Evolutionary conservation across 2,329 filamentous ascomycete species (phyloP).

Genomic region (Clonostachys rosea): DNA sequence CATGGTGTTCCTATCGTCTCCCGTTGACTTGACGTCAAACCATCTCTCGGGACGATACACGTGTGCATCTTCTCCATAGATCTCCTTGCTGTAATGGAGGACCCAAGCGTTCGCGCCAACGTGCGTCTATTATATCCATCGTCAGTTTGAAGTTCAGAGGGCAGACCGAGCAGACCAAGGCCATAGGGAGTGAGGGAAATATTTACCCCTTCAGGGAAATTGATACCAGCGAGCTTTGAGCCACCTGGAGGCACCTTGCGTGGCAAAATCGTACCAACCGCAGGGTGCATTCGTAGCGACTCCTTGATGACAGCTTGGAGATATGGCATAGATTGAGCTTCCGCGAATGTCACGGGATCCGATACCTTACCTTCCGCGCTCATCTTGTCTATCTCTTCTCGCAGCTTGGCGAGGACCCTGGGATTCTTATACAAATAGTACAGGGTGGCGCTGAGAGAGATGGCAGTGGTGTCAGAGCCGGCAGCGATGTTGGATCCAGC

Average conservation of each 20-base stretch:
- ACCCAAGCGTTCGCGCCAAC: too few species aligned
- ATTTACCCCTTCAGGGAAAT: slow-evolving; percentile 36
- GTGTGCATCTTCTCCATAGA: slow-evolving; percentile 31
- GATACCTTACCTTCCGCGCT: slow-evolving; percentile 28
- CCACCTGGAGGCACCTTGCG: slow-evolving; percentile 23
- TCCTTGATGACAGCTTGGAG: slow-evolving; percentile 47
- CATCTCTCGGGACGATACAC: slow-evolving; percentile 44
- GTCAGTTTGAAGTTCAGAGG: too few species aligned
- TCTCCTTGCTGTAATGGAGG: slow-evolving; percentile 27
- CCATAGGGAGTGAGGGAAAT: too few species aligned
- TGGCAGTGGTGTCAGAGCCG: slow-evolving; percentile 35
- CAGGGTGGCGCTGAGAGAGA: slow-evolving; percentile 45
- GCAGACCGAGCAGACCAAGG: too few species aligned
- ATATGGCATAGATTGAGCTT: slow-evolving; percentile 29
- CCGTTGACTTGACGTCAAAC: slow-evolving; percentile 29
- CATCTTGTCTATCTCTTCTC: slow-evolving; percentile 19
- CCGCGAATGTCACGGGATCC: slow-evolving; percentile 5
- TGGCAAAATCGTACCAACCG: slow-evolving; percentile 26
- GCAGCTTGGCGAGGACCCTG: slow-evolving; percentile 36
- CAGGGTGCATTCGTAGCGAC: slow-evolving; percentile 29
- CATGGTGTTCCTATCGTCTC: slow-evolving; percentile 28
- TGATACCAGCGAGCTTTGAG: slow-evolving; percentile 35
- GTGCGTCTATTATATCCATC: too few species aligned
- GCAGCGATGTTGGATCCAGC: slow-evolving; percentile 28
- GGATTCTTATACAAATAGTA: slow-evolving; percentile 47